phyloP scores from a whole-genome alignment of 2,329 filamentous ascomycete genomes.

The Passalora sequoiae region DNA sequence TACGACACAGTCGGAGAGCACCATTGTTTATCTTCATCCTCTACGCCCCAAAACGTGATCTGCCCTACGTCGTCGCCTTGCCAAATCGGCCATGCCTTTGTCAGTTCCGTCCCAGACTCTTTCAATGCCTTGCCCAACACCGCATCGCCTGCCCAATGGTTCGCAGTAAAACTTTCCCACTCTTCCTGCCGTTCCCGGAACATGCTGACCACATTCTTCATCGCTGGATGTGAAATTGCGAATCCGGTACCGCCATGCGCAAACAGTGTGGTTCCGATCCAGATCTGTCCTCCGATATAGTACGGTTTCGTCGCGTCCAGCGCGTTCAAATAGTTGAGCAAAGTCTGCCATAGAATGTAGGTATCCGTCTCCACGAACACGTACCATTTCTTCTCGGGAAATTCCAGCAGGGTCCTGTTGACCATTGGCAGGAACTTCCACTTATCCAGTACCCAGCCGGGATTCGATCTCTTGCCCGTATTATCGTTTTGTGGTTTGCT shows the following conservation, averaged over 20 bases:
- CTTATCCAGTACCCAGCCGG: slow-evolving; percentile 49
- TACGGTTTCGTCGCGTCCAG: slow-evolving; percentile 39
- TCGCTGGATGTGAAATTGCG: slow-evolving; percentile 37
- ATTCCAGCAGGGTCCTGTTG: slow-evolving; percentile 38
- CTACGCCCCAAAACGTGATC: slow-evolving; percentile 21
- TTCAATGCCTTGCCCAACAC: slow-evolving; percentile 27
- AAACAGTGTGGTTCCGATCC: slow-evolving; percentile 34
- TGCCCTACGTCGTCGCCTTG: slow-evolving; percentile 24
- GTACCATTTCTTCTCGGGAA: slow-evolving; percentile 52
- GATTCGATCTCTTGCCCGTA: slow-evolving; percentile 17
- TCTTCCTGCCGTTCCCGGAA: slow-evolving; percentile 38
- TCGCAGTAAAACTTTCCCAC: slow-evolving; percentile 23
- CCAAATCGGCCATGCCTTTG: slow-evolving; percentile 26
- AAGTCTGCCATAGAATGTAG: slow-evolving; percentile 49
- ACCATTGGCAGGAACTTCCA: slow-evolving; percentile 54
- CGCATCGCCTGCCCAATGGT: slow-evolving; percentile 30
- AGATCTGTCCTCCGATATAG: slow-evolving; percentile 39
- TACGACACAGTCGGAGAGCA: slow-evolving; percentile 25
- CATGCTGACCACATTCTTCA: slow-evolving; percentile 32
- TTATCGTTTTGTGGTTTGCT: slow-evolving; percentile 8
- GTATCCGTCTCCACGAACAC: slow-evolving; percentile 57
- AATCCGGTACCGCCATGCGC: slow-evolving; percentile 41
- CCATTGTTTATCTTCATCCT: slow-evolving; percentile 24
- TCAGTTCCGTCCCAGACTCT: slow-evolving; percentile 21
- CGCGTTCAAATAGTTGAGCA: slow-evolving; percentile 37